Base-by-base conservation (phyloP, 2,329 filamentous ascomycete species). In the Thelonectria rubi region DNA sequence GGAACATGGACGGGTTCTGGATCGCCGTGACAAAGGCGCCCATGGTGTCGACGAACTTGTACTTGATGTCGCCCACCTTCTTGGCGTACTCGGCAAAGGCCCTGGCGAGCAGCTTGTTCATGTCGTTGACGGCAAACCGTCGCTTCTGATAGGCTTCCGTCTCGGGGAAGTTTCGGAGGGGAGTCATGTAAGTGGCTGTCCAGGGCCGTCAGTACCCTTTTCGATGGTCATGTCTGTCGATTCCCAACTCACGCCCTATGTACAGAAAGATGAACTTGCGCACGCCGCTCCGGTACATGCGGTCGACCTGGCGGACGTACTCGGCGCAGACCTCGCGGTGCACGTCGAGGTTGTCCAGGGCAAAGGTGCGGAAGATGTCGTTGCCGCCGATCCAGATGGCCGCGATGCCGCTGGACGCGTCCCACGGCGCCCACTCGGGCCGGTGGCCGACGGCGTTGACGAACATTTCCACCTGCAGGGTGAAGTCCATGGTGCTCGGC, bases 211-310 rank as follows among this genome's bases (percentile, higher is more conserved):
- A 26, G 5, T 4, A 2, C 20, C 2, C 5, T 26, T n/a, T n/a
- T n/a, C n/a, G n/a, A n/a, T n/a, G n/a, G 10, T 21, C 10, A 8
- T 12, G 17, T 10, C 17, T 9, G 5, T 21, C 5, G n/a, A n/a
- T n/a, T 24, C 9, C 1, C 15, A n/a, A 55, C 58, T 55, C 18
- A 55, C 58, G 58, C 9, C 46, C 39, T 14, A 50, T 32, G 2
- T 43, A 55, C 14, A 60, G n/a, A 17, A 60, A 51, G 6, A 60
- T 51, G 21, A 60, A 60, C 3, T 60, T 51, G 7, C 52, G 34
- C 3, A 60, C 48, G 3, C 58, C 58, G 21, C 42, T 15, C 3
- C 12, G 4, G 12, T 60, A 46, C 32, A 60, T 32, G 14, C 20
- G 21, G 12, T 55, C 43, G n/a, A 50, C 46, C 18, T 60, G 58